phyloP scores from a whole-genome alignment of 768 basidiomycete genomes.

The Cubamyces sp. region DNA sequence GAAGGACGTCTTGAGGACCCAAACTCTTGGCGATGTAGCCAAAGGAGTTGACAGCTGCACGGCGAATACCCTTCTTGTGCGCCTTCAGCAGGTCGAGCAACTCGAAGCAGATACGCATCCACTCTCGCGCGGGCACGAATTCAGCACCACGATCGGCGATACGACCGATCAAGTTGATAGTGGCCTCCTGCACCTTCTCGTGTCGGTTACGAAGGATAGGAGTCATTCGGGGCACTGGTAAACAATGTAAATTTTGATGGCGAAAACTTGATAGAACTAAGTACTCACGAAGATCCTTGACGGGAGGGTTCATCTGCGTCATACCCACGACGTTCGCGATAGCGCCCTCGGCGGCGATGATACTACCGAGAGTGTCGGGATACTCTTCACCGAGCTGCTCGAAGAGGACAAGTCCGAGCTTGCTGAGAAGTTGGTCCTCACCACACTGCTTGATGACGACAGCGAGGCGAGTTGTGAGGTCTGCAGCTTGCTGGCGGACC shows the following conservation, averaged over 20 bases:
- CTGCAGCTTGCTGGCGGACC: constrained; percentile 99
- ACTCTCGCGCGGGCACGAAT: constrained; percentile 97
- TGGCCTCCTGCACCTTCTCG: constrained; percentile 99
- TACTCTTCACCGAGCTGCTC: constrained; percentile 99
- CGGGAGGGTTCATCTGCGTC: constrained; percentile 99
- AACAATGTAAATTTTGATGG: constrained; percentile 23
- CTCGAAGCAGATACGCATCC: constrained; percentile 99
- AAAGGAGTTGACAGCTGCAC: constrained; percentile 98
- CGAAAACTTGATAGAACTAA: neutral
- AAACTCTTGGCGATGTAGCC: constrained; percentile 99
- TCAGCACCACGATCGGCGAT: constrained; percentile 99
- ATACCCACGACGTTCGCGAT: constrained; percentile 99
- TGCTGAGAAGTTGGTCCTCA: constrained; percentile 93
- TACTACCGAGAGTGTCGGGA: constrained; percentile 97
- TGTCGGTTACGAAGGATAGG: constrained; percentile 99
- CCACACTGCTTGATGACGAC: constrained; percentile 99
- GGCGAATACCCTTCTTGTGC: constrained; percentile 98
- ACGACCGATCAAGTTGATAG: constrained; percentile 99
- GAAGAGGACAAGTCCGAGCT: constrained; percentile 94
- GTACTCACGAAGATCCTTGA: constrained; percentile 94
- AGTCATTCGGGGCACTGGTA: constrained; percentile 95
- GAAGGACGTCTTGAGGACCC: constrained; percentile 97
- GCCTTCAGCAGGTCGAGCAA: constrained; percentile 95
- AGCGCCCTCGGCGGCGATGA: constrained; percentile 97
- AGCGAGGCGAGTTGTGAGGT: constrained; percentile 92